Percentiles rank a stretch among this genome's conserved stretches.
Conservation (phyloP, 495 filamentous ascomycete species). For the Hypoxylon subgilvum region DNA sequence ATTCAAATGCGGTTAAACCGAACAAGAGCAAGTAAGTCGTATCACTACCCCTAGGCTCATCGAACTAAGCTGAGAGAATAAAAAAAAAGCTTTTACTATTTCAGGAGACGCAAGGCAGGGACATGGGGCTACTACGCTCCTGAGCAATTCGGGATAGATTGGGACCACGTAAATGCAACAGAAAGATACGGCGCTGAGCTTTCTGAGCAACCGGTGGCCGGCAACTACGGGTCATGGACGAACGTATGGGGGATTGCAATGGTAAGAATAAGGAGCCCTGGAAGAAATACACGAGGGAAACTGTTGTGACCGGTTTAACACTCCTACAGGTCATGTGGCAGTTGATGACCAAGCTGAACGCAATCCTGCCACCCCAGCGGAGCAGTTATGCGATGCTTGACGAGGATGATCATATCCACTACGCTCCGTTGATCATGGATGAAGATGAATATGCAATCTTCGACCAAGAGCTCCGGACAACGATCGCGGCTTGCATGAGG, state of each 20-base stretch:
- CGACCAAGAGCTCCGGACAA: slow-evolving; percentile 11
- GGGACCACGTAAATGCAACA: slow-evolving; percentile 8
- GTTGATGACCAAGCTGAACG: slow-evolving; percentile 14
- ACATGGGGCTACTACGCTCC: slow-evolving; percentile 22
- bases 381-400: background rate
- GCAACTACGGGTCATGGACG: slow-evolving; percentile 20
- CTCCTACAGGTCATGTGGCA: slow-evolving; percentile 23
- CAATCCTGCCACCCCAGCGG: background rate
- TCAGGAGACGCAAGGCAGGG: background rate
- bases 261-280: slow-evolving; percentile 3
- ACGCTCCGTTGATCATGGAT: slow-evolving; percentile 3
- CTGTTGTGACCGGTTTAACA: background rate
- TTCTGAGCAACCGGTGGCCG: slow-evolving; percentile 17
- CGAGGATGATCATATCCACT: background rate
- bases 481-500: slow-evolving; percentile 20
- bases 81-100: slow-evolving; percentile 15
- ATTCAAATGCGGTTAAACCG: slow-evolving; percentile 9
- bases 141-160: slow-evolving; percentile 35
- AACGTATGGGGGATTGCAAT: slow-evolving; percentile 31
- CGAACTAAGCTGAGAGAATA: background rate
- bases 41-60: background rate
- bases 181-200: slow-evolving; percentile 4
- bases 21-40: slow-evolving; percentile 20
- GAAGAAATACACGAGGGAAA: too few species aligned
- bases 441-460: background rate